A percentile compares a stretch with the other conserved stretches of the same genome.
These are phyloP conservation scores for Ceratocystis papillata DNA, from an alignment of 2,329 filamentous ascomycete genomes.

Conservation along the genomic window DNA sequence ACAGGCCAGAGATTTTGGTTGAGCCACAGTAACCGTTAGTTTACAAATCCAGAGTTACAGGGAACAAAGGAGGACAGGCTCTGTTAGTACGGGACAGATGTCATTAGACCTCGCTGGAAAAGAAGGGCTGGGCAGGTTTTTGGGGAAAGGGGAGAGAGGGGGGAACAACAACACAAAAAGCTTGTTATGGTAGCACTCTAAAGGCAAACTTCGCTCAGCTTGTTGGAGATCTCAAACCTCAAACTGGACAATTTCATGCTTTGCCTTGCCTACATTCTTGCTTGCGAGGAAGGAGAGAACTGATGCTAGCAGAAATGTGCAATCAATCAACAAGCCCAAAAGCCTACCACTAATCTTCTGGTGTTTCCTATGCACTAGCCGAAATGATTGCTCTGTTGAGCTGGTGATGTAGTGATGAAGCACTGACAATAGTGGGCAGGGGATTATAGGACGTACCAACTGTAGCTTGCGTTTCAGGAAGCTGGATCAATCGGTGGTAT, in stretches of 20 bases:
- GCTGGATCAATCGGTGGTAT: too few relatives aligned
- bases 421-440: background rate
- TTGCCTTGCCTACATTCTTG: too few relatives aligned
- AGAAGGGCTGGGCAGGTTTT: background rate
- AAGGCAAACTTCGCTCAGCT: background rate
- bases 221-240: background rate
- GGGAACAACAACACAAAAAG: background rate
- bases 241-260: background rate
- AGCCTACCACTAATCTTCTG: too few relatives aligned
- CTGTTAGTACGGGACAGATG: constrained; percentile 15
- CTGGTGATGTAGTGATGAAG: background rate
- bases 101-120: constrained; percentile 8
- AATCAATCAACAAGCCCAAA: background rate
- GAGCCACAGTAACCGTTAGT: constrained; percentile 7
- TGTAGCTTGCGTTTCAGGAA: background rate
- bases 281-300: background rate
- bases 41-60: constrained; percentile 3
- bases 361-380: too few relatives aligned
- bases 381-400: background rate
- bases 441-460: constrained; percentile 1
- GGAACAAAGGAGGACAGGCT: background rate
- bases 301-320: background rate
- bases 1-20: background rate
- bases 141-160: background rate
- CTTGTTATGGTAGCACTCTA: background rate